Conservation (phyloP, 176 grass and related monocot species). For the Raddia guianensis region DNA sequence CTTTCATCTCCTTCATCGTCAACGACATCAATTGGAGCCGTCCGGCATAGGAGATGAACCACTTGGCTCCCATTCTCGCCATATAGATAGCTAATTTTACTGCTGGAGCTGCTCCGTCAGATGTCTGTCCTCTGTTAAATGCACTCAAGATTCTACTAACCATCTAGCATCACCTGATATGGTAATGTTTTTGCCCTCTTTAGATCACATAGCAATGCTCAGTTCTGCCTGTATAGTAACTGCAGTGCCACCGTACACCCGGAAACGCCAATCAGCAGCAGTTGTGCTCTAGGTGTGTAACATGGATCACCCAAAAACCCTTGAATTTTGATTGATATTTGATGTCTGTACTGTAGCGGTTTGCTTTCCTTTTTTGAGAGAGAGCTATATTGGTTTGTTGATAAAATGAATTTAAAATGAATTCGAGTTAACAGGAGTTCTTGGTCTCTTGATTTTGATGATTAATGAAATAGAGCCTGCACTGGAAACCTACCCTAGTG, state of each 20-base stretch:
- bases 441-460: neutral
- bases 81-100: constrained; percentile 6
- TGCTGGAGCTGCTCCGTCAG: neutral
- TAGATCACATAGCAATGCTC: neutral
- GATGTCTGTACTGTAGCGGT: neutral
- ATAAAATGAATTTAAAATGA: constrained; percentile 14
- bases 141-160: neutral
- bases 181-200: neutral
- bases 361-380: too few species aligned
- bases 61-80: neutral
- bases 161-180: constrained; percentile 1
- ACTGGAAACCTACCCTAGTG: neutral
- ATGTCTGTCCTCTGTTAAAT: neutral
- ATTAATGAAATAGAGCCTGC: neutral
- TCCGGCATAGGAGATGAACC: constrained; percentile 42
- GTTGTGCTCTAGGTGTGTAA: neutral
- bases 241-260: neutral
- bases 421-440: neutral
- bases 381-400: neutral
- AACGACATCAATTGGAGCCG: constrained; percentile 29
- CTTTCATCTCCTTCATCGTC: constrained; percentile 54
- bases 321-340: constrained; percentile 7
- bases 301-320: neutral
- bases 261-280: neutral
- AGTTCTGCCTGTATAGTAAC: constrained; percentile 32